Base-by-base conservation (phyloP, 176 grass and related monocot genomes). In the Cenchrus americanus region DNA sequence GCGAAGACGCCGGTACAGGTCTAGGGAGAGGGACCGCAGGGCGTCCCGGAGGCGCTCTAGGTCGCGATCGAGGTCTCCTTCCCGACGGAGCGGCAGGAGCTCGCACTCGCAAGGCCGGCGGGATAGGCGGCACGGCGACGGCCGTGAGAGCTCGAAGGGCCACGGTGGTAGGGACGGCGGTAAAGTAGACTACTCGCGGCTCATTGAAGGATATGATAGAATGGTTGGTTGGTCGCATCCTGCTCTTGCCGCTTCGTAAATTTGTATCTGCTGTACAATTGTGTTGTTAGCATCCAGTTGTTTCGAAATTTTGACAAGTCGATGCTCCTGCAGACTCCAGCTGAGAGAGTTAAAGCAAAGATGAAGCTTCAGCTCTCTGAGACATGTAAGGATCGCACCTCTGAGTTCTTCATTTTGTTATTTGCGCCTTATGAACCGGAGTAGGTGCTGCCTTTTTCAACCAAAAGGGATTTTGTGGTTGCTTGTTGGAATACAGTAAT, bases 341-440 rank as follows among this genome's bases (percentile, higher is more conserved):
- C 93, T 71, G 96, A 98, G 77, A 90, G 72, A 67, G 96, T 98
- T 21, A 98, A 98, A 88, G 96, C 91, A 75, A 98, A 98, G 85
- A 95, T 92, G 93, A 98, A 98, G 76, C 87, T 93, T 84, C 96
- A 98, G 77, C 91, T 98, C 66, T 93, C 93, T 74, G 91, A 93
- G 83, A 95, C 93, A 75, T 89, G 96, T 95, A 84, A 18, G 71
- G 51, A 5, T 15, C 6, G 1, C 8, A 5, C 7, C 6, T 55
- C 19, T 74, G 21, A 23, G 12, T 78, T 83, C 21, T 17, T 77
- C 34, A 15, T 4, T 6, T 26, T 34, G 10, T 69, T 76, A 0
- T 11, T 50, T 75, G 26, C 14, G 18, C 51, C 2, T 14, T 61
- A 11, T 61, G n/a, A 30, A 30, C 27, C 2, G 27, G 27, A 11